Evolutionary conservation across 108 stramenopile genomes (phyloP).

Genomic region (Cyclotella choctawhatcheeana): DNA sequence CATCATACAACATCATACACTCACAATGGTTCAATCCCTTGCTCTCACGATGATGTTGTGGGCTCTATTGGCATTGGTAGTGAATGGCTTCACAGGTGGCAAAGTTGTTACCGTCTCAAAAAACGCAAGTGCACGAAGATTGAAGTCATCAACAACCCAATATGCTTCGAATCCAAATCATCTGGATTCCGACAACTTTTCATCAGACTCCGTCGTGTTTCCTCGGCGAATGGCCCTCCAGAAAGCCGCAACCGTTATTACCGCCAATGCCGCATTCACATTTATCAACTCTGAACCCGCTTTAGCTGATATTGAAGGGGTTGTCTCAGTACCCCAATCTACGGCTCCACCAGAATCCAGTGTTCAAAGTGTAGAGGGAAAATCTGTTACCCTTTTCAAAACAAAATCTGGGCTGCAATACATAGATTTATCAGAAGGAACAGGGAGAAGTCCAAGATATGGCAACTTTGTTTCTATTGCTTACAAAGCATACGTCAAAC

Average conservation of each 20-base stretch:
- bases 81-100: too few relatives aligned
- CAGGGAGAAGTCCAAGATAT: constrained; percentile 58
- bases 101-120: too few relatives aligned
- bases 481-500: constrained; percentile 82
- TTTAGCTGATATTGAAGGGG: constrained; percentile 56
- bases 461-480: constrained; percentile 77
- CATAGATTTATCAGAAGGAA: constrained; percentile 64
- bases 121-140: too few relatives aligned
- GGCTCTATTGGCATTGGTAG: neutral
- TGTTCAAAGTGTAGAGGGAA: constrained; percentile 20
- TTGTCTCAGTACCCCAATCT: constrained; percentile 39
- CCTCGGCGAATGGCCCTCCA: constrained; percentile 35
- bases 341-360: constrained; percentile 27
- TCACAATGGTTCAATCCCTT: too few relatives aligned
- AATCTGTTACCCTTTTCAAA: constrained; percentile 64
- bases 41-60: too few relatives aligned
- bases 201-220: too few relatives aligned
- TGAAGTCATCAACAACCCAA: too few relatives aligned
- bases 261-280: constrained; percentile 12
- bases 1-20: neutral
- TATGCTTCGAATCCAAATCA: too few relatives aligned
- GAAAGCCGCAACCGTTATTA: constrained; percentile 14
- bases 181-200: too few relatives aligned
- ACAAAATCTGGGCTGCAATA: constrained; percentile 85
- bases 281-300: constrained; percentile 21